Conservation (phyloP, 2,329 filamentous ascomycete species). For the Aspergillaceae sp. region DNA sequence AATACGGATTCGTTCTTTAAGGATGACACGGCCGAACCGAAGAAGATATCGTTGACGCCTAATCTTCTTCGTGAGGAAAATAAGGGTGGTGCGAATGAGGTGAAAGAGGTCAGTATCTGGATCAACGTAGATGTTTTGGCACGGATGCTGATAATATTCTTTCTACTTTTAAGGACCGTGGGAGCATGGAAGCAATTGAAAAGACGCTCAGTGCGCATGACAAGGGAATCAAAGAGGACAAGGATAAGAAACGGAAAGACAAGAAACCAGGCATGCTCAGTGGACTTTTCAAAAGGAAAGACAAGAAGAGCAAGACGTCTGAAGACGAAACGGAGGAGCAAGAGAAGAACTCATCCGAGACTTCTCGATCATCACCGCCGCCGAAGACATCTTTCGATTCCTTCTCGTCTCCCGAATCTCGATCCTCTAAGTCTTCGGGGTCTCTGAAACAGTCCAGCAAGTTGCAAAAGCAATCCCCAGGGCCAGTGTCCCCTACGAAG, state of each 20-base stretch:
- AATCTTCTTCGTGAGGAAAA: constrained; percentile 78
- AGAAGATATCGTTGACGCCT: constrained; percentile 94
- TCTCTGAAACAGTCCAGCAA: constrained; percentile 56
- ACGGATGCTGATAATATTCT: constrained; percentile 14
- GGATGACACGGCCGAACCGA: constrained; percentile 87
- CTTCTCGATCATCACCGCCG: constrained; percentile 37
- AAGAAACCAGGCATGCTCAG: constrained; percentile 66
- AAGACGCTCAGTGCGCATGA: constrained; percentile 49
- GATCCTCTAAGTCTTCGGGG: constrained; percentile 20
- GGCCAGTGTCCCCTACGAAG: constrained; percentile 29
- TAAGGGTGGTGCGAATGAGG: constrained; percentile 16
- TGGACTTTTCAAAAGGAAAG: constrained; percentile 59
- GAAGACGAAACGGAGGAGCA: constrained; percentile 40
- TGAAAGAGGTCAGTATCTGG: constrained; percentile 29
- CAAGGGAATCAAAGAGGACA: constrained; percentile 49
- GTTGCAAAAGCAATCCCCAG: constrained; percentile 60
- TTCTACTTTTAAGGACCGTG: constrained; percentile 43
- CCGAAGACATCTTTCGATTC: constrained; percentile 40
- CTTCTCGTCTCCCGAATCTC: constrained; percentile 28
- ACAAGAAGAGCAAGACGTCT: constrained; percentile 47
- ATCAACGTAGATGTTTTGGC: neutral
- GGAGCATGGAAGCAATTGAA: constrained; percentile 68
- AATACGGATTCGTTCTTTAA: constrained; percentile 97
- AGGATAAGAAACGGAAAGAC: constrained; percentile 66
- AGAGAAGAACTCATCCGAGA: constrained; percentile 57